These are phyloP conservation scores for Claviceps citrina DNA, from an alignment of 2,329 filamentous ascomycete species.

Conservation along the genomic window DNA sequence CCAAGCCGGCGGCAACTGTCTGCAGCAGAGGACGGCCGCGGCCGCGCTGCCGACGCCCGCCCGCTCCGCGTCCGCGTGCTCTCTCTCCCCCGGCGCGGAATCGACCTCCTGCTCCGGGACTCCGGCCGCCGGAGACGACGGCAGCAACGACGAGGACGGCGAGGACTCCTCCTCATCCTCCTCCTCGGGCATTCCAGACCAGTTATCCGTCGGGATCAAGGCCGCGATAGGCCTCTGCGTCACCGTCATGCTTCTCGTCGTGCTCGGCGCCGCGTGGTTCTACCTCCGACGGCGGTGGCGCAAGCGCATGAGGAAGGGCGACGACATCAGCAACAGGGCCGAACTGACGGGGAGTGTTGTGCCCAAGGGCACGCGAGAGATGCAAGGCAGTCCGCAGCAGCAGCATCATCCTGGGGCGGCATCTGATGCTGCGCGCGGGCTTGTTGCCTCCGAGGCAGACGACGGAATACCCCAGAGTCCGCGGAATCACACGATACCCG, in stretches of 20 bases:
- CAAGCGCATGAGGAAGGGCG: not conserved
- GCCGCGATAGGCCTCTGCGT: constrained; percentile 42
- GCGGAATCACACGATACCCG: constrained; percentile 20
- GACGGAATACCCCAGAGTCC: not conserved
- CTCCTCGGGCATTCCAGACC: constrained; percentile 6
- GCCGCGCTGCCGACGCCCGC: constrained; percentile 4
- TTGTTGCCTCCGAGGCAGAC: not conserved
- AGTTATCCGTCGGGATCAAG: constrained; percentile 34
- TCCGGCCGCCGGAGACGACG: constrained; percentile 10
- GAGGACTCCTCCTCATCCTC: too few species aligned
- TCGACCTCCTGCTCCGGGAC: constrained; percentile 23
- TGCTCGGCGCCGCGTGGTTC: constrained; percentile 31
- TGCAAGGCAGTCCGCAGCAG: too few species aligned
- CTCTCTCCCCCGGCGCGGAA: constrained; percentile 14
- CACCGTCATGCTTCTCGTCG: constrained; percentile 25
- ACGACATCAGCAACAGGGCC: not conserved
- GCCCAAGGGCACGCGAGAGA: not conserved
- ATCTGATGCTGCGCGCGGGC: not conserved
- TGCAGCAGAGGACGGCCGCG: constrained; percentile 16
- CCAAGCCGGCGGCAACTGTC: constrained; percentile 19
- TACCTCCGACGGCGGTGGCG: constrained; percentile 21
- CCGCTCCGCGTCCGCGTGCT: constrained; percentile 10
- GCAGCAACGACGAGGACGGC: constrained; percentile 19
- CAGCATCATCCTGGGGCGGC: not conserved
- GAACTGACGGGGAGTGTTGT: not conserved